A percentile compares a stretch with the other conserved stretches of the same genome.
Conservation (phyloP, 495 filamentous ascomycete species). For the Penicillium manginii region DNA sequence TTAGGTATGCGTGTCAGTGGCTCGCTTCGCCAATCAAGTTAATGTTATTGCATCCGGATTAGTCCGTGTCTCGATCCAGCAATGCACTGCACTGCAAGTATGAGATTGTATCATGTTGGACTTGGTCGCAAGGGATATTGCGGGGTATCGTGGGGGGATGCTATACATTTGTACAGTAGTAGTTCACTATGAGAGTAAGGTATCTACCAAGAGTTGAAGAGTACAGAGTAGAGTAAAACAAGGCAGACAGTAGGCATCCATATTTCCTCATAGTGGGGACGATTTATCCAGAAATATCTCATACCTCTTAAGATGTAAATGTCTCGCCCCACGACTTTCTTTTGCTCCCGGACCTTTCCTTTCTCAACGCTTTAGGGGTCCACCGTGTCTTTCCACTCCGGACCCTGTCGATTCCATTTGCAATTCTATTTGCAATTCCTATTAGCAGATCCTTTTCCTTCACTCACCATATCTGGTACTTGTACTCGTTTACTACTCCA, state of each 20-base stretch:
- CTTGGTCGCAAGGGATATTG: background rate
- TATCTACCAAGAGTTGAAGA: background rate
- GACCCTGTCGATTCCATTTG: too few species aligned
- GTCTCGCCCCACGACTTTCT: too few species aligned
- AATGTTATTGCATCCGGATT: background rate
- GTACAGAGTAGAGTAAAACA: background rate
- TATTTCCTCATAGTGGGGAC: constrained; percentile 1
- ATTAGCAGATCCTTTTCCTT: too few species aligned
- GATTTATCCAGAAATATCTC: background rate
- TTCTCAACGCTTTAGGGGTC: too few species aligned
- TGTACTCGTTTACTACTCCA: background rate
- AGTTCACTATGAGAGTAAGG: too few species aligned
- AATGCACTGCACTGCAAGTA: background rate
- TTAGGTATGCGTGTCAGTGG: background rate
- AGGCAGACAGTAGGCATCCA: constrained; percentile 6
- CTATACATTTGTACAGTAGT: too few species aligned
- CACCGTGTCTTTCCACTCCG: too few species aligned
- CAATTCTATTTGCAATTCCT: too few species aligned
- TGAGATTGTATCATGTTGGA: background rate
- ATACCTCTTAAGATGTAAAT: too few species aligned
- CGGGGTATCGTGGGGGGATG: constrained; percentile 2
- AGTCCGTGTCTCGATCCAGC: background rate
- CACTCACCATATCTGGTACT: too few species aligned
- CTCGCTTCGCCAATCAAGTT: background rate
- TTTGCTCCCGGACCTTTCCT: too few species aligned